Conservation (phyloP, 352 stramenopile species). For the Pythium insidiosum region DNA sequence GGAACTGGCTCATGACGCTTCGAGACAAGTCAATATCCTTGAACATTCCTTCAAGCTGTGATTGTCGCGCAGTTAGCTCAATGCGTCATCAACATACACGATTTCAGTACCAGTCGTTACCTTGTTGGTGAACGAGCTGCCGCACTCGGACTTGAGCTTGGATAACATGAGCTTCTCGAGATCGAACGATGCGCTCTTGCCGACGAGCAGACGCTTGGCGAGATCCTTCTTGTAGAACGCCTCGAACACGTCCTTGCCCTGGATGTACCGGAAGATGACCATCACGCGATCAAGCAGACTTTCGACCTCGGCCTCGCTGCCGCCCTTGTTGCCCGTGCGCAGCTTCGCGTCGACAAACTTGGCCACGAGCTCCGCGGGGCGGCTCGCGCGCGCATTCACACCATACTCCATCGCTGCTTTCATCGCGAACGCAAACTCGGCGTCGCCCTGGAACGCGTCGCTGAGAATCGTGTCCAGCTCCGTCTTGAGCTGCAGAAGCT, state of each 20-base stretch:
- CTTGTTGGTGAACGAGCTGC: conserved; percentile 96
- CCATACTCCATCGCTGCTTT: conserved; percentile 88
- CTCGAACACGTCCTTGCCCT: conserved; percentile 98
- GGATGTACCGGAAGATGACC: conserved; percentile 94
- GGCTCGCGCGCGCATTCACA: conserved; percentile 81
- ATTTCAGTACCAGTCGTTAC: no score
- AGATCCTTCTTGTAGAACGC: conserved; percentile 98
- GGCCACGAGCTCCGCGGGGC: conserved; percentile 85
- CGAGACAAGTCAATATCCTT: conserved; percentile 97
- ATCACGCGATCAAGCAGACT: conserved; percentile 88
- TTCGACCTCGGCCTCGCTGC: conserved; percentile 85
- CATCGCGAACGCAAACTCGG: conserved; percentile 72
- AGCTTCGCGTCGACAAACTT: conserved; percentile 90
- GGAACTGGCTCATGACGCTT: conserved; percentile 92
- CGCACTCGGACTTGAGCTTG: conserved; percentile 98
- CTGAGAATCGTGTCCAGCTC: conserved; percentile 75
- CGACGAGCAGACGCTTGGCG: conserved; percentile 94
- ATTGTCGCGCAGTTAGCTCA: conserved; percentile 2
- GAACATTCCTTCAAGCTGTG: conserved; percentile 98
- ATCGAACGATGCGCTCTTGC: conserved; percentile 88
- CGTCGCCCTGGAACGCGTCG: conserved; percentile 63
- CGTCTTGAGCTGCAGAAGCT: conserved; percentile 80
- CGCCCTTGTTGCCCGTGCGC: conserved; percentile 78
- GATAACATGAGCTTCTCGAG: conserved; percentile 95
- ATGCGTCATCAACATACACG: conserved; percentile 1